Percentiles rank a stretch among this genome's conserved stretches.
Evolutionary conservation across 805 yeast species (phyloP).

Genomic region (baker's yeast (Saccharomyces cerevisiae)): DNA sequence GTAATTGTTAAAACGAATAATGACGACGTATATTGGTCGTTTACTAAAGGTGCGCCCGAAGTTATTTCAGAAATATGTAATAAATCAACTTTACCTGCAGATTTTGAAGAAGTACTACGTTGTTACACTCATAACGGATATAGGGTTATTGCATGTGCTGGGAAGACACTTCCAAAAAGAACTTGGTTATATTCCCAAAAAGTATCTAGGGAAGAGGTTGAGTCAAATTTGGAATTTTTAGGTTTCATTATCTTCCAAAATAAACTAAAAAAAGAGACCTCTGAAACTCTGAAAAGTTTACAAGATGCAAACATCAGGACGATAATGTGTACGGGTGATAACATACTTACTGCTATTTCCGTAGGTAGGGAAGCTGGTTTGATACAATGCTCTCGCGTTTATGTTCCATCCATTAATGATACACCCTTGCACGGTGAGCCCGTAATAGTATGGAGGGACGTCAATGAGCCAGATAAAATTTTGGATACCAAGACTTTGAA

Average conservation of each 20-base stretch:
- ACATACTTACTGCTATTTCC: slow-evolving; percentile 86
- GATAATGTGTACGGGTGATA: slow-evolving; percentile 97
- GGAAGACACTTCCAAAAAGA: slow-evolving; percentile 40
- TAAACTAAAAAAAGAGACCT: slow-evolving; percentile 67
- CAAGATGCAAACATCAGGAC: slow-evolving; percentile 68
- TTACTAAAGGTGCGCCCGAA: slow-evolving; percentile 97
- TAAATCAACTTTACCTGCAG: slow-evolving; percentile 60
- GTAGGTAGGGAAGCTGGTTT: slow-evolving; percentile 82
- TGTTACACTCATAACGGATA: slow-evolving; percentile 89
- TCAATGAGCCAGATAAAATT: slow-evolving; percentile 44
- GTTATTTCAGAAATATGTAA: slow-evolving; percentile 73
- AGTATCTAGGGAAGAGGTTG: slow-evolving; percentile 56
- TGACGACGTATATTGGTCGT: slow-evolving; percentile 39
- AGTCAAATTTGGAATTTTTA: slow-evolving; percentile 57
- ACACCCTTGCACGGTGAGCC: slow-evolving; percentile 15
- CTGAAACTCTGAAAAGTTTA: slow-evolving; percentile 49
- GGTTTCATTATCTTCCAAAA: slow-evolving; percentile 94
- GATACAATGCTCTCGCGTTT: slow-evolving; percentile 42
- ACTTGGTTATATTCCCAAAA: slow-evolving; percentile 45
- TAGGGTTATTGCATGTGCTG: slow-evolving; percentile 92
- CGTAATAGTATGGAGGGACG: slow-evolving; percentile 57
- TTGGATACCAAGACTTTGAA: slow-evolving; percentile 60
- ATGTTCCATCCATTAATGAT: slow-evolving; percentile 52
- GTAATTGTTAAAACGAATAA: slow-evolving; percentile 52
- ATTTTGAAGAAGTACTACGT: slow-evolving; percentile 66